Evolutionary conservation across 768 basidiomycete species (phyloP), one percentile per base, ranked within the genome.

Genomic region (Amyloporia xantha): DNA sequence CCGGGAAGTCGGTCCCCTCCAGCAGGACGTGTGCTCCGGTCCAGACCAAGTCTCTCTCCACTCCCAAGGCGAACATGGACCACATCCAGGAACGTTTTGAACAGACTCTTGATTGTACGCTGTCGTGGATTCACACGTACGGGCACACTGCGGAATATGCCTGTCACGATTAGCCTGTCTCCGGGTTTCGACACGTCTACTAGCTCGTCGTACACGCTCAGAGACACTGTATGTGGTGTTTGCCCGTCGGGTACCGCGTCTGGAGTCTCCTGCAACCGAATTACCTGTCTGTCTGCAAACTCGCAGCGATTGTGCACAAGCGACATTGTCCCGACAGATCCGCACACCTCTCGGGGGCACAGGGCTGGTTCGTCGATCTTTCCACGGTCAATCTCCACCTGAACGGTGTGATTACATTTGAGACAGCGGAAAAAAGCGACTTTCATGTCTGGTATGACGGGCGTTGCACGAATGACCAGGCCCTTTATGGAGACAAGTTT

Each of bases 401-500:
- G 92, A 6, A 92, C 83, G n/a, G 96, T 97, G 66, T 98, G 96
- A 35, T 86, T 86, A 65, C 96, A 99, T 30, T 86, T 87, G 23
- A 91, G 73, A 68, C 96, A 99, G 47, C 94, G 88, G 79, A 99
- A 99, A 74, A 99, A 98, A 19, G 95, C 96, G 55, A 82, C 82
- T 69, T 95, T 94, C 96, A 99, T 98, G 68, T 99, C 96, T 3
- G 96, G 96, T 51, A 98, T 97, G 59, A 99, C 88, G 10, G 95
- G 91, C 0, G 96, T 97, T 0, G 94, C 90, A 20, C 96, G 87
- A 52, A 99, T 98, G 59, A 98, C 92, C 5, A 99, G 81, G 49
- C 96, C 96, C 65, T 95, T 96, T 71, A 99, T 86, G 49, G 81
- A 85, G 17, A 96, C 88, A 17, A 99, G 82, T 67, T 97, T 96